These are phyloP conservation scores for Pistacia vera DNA, from an alignment of 345 rosid genomes.

Conservation along the genomic window DNA sequence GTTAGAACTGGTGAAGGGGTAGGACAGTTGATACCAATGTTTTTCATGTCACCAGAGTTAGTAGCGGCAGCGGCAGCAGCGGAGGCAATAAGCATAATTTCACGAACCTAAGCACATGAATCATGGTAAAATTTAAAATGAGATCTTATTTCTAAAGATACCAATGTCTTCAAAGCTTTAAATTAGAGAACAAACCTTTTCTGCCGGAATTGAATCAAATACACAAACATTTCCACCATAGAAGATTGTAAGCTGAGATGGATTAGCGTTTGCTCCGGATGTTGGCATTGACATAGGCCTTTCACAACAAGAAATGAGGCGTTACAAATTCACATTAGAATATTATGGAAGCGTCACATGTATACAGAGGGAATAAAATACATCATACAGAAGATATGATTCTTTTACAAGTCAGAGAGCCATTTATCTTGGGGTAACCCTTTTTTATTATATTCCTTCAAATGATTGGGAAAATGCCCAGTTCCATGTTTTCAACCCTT, in stretches of 20 bases:
- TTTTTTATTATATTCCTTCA: neutral
- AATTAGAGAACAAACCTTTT: slow-evolving; percentile 50
- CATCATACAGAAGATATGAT: neutral
- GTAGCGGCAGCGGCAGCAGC: slow-evolving; percentile 49
- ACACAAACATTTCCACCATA: slow-evolving; percentile 74
- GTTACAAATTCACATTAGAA: neutral
- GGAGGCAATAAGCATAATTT: slow-evolving; percentile 66
- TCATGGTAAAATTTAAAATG: neutral
- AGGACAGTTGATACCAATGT: slow-evolving; percentile 32
- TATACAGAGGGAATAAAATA: neutral
- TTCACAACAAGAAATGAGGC: slow-evolving; percentile 14
- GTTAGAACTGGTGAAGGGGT: slow-evolving; percentile 58
- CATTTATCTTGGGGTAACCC: neutral
- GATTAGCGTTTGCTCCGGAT: slow-evolving; percentile 41
- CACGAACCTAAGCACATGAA: slow-evolving; percentile 51
- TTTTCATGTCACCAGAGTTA: slow-evolving; percentile 52
- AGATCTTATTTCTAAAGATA: neutral
- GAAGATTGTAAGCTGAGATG: slow-evolving; percentile 79
- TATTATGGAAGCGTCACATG: neutral
- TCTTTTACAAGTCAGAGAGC: neutral
- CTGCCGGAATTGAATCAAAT: slow-evolving; percentile 66
- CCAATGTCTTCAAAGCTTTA: slow-evolving; percentile 4
- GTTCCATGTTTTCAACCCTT: neutral
- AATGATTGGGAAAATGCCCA: neutral
- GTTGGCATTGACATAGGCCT: slow-evolving; percentile 39